Percentiles rank a stretch among this genome's conserved stretches.
These are phyloP conservation scores for Tulasnella sp. DNA, from an alignment of 768 basidiomycete genomes.

Conservation along the genomic window DNA sequence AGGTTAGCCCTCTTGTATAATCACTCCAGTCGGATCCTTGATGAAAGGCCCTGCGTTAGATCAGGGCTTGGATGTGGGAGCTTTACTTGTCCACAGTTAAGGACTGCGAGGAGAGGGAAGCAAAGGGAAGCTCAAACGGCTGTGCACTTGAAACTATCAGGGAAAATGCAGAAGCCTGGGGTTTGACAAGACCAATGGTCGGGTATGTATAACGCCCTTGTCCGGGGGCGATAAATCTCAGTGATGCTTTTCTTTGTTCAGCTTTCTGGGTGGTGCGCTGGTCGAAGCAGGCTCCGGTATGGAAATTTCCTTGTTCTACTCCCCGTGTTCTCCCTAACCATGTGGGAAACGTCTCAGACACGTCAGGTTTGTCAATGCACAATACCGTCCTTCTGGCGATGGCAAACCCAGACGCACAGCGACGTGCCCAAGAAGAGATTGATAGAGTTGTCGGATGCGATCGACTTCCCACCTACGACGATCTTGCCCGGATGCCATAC, in stretches of 20 bases:
- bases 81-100: not conserved
- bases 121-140: not conserved
- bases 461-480: no score
- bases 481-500: no score
- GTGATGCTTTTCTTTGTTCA: not conserved
- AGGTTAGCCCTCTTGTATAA: not conserved
- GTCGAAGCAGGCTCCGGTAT: not conserved
- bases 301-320: no score
- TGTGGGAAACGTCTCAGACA: not conserved
- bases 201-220: not conserved
- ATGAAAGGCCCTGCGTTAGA: not conserved
- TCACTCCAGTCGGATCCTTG: not conserved
- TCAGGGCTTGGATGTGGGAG: not conserved
- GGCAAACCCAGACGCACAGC: slow-evolving; percentile 33
- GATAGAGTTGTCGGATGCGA: slow-evolving; percentile 38
- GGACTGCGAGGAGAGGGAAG: slow-evolving; percentile 3
- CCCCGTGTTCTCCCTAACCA: not conserved
- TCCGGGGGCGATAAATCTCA: not conserved
- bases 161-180: not conserved
- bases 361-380: not conserved
- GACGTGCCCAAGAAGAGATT: slow-evolving; percentile 38
- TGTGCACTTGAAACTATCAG: not conserved
- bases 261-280: not conserved
- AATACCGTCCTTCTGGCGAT: not conserved
- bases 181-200: not conserved